A percentile compares a stretch with the other conserved stretches of the same genome.
phyloP scores from a whole-genome alignment of 73 alveolate genomes.

The Durusdinium trenchii region DNA sequence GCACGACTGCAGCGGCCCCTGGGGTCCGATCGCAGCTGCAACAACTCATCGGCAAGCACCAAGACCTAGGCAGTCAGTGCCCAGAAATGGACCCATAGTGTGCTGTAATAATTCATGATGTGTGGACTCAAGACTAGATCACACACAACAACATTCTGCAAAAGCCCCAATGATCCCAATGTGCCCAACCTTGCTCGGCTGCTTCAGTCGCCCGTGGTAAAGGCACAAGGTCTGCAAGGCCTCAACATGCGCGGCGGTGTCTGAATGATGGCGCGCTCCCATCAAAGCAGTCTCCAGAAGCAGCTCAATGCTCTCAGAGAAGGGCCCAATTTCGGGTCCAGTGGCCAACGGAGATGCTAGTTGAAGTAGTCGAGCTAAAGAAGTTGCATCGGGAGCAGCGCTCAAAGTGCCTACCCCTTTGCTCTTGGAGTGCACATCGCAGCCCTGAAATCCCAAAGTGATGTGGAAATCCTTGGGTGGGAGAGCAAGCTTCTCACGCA shows the following conservation, averaged over 20 bases:
- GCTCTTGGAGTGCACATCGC: conserved; percentile 48
- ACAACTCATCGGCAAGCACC: conserved; percentile 16
- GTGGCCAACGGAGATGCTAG: conserved; percentile 1
- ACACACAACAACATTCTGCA: too few relatives aligned
- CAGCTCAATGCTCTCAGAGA: neutral
- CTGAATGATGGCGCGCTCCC: too few relatives aligned
- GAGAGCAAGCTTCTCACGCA: conserved; percentile 34
- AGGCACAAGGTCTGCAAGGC: conserved; percentile 14
- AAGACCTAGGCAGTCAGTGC: too few relatives aligned
- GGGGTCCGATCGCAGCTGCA: conserved; percentile 29
- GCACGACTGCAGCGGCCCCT: conserved; percentile 23
- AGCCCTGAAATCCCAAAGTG: conserved; percentile 64
- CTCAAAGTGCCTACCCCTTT: conserved; percentile 50
- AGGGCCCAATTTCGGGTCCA: neutral
- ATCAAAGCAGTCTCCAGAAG: neutral
- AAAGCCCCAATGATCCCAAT: too few relatives aligned
- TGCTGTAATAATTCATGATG: too few relatives aligned
- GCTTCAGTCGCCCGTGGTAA: conserved; percentile 67
- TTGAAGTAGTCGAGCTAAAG: neutral
- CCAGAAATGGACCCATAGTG: too few relatives aligned
- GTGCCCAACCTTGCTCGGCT: too few relatives aligned
- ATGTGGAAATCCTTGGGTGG: conserved; percentile 87
- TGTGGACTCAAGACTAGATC: too few relatives aligned
- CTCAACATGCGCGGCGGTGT: too few relatives aligned
- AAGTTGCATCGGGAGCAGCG: conserved; percentile 15